Evolutionary conservation across 148 eudicot genomes (phyloP).

Genomic region (Rhododendron williamsianum): DNA sequence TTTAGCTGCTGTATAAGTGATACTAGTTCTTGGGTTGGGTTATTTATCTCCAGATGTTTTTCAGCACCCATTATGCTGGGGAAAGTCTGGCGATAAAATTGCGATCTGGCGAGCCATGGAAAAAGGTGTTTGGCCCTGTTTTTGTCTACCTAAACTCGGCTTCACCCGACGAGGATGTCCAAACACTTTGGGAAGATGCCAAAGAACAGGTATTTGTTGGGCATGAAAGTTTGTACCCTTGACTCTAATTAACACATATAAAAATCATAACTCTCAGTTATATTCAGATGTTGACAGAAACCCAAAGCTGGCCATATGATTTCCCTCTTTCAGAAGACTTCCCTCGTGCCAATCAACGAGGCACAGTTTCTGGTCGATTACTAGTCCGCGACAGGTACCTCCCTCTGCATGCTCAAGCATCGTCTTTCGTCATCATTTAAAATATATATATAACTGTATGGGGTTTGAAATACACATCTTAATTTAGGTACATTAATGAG

Average conservation of each 20-base stretch:
- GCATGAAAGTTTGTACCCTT: not conserved
- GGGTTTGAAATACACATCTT: not conserved
- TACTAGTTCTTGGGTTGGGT: not conserved
- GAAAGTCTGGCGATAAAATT: constrained; percentile 31
- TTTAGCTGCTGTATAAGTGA: not conserved
- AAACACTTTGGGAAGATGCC: constrained; percentile 61
- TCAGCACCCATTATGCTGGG: constrained; percentile 80
- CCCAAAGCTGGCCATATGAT: constrained; percentile 63
- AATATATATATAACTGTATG: not conserved
- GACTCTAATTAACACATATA: not conserved
- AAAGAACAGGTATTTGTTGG: constrained; percentile 44
- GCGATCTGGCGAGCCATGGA: constrained; percentile 67
- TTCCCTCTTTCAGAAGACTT: constrained; percentile 59
- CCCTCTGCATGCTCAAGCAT: not conserved
- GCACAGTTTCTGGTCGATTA: constrained; percentile 52
- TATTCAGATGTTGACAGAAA: constrained; percentile 55
- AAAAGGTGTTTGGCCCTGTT: constrained; percentile 89
- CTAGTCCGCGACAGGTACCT: constrained; percentile 60
- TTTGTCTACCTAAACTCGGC: constrained; percentile 57
- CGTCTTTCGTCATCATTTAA: not conserved
- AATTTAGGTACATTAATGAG: constrained; percentile 16
- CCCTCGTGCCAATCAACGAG: constrained; percentile 46
- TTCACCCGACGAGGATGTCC: constrained; percentile 22
- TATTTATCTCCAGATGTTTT: constrained; percentile 65
- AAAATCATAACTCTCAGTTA: not conserved